phyloP scores from a whole-genome alignment of 2,329 filamentous ascomycete species.

The Scolecobasidium constrictum region DNA sequence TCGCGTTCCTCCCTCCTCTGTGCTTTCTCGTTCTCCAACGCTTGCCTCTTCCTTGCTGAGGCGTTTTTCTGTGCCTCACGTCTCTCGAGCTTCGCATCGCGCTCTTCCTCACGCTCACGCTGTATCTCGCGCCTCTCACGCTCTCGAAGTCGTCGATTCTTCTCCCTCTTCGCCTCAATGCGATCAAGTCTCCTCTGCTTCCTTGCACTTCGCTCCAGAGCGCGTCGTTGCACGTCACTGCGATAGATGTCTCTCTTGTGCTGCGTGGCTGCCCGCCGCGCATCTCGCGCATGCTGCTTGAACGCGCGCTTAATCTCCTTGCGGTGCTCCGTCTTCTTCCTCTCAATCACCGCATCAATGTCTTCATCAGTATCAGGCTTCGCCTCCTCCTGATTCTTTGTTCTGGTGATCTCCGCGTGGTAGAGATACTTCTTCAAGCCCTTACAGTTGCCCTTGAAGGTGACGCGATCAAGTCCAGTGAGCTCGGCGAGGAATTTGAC shows the following conservation, averaged over 20 bases:
- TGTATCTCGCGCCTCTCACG: background rate
- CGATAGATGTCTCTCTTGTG: background rate
- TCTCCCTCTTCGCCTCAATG: background rate
- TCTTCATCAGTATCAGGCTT: background rate
- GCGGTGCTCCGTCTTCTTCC: background rate
- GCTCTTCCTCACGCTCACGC: background rate
- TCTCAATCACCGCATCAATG: background rate
- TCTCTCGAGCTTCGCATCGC: background rate
- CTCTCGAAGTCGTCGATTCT: background rate
- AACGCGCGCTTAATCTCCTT: background rate
- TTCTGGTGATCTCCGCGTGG: too few species aligned
- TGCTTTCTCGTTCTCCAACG: too few species aligned
- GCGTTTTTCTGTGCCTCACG: too few species aligned
- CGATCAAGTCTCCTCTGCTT: background rate
- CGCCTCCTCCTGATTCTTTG: background rate
- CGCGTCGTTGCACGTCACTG: background rate
- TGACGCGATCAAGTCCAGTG: background rate
- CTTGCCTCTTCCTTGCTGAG: too few species aligned
- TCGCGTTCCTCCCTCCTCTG: background rate
- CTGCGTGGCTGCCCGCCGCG: background rate
- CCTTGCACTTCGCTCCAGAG: background rate
- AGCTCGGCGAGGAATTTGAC: constrained; percentile 1
- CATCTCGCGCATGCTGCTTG: background rate
- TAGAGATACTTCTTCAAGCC: background rate
- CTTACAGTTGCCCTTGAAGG: background rate